These are phyloP conservation scores for Fusarium siculi DNA, from an alignment of 2,329 filamentous ascomycete genomes.

Conservation along the genomic window DNA sequence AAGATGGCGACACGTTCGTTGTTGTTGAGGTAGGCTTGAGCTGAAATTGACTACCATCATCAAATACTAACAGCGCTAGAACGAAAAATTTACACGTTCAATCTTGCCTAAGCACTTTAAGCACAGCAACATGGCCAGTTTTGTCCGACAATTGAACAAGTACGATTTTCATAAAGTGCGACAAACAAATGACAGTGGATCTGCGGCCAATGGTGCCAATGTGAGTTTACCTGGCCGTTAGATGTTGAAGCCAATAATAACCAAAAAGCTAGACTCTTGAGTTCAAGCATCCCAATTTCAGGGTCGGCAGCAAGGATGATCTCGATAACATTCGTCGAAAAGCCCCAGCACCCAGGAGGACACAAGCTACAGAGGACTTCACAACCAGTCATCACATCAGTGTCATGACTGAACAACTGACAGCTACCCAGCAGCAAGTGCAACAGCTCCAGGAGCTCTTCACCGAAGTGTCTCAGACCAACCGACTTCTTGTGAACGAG, in stretches of 20 bases:
- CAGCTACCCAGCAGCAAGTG: constrained; percentile 92
- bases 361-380: constrained; percentile 73
- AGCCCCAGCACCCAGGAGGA: constrained; percentile 88
- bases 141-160: constrained; percentile 95
- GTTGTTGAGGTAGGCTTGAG: constrained; percentile 82
- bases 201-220: constrained; percentile 51
- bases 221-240: constrained; percentile 39
- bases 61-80: constrained; percentile 63
- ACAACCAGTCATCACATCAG: constrained; percentile 89
- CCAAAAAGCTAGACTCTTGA: constrained; percentile 66
- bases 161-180: constrained; percentile 99
- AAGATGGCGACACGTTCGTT: constrained; percentile 94
- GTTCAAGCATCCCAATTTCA: constrained; percentile 97
- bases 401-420: constrained; percentile 85
- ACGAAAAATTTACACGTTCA: constrained; percentile 97
- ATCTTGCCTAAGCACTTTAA: constrained; percentile 99
- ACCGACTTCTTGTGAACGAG: constrained; percentile 71
- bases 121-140: constrained; percentile 98
- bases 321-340: constrained; percentile 97
- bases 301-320: constrained; percentile 93
- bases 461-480: constrained; percentile 76
- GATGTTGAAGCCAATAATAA: constrained; percentile 11
- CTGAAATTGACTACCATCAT: constrained; percentile 15
- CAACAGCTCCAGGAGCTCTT: constrained; percentile 88
- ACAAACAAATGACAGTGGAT: constrained; percentile 52